Evolutionary conservation across 805 yeast species (phyloP).

Genomic region (Citeromyces matritensis): DNA sequence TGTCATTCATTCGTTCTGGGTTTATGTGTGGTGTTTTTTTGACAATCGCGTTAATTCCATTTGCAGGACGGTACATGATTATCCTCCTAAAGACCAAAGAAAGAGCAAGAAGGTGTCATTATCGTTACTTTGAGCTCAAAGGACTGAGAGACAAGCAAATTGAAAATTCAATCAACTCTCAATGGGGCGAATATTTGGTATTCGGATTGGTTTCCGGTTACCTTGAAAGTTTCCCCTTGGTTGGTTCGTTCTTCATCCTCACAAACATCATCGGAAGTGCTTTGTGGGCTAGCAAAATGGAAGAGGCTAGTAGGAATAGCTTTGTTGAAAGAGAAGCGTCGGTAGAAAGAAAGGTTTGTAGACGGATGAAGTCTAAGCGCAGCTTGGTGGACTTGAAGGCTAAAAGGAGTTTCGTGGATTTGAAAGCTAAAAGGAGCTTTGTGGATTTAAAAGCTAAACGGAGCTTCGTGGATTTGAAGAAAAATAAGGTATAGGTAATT

Average conservation of each 20-base stretch:
- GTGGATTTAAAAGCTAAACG: no score
- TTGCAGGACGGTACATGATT: conserved; percentile 41
- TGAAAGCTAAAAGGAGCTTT: no score
- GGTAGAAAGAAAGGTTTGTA: no score
- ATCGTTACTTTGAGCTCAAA: conserved; percentile 41
- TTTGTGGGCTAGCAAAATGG: conserved; percentile 37
- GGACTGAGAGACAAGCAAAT: conserved; percentile 28
- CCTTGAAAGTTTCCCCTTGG: conserved; percentile 38
- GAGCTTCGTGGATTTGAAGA: no score
- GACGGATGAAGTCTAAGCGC: no score
- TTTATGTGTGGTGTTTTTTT: conserved; percentile 21
- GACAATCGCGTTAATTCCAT: conserved; percentile 29
- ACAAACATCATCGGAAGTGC: conserved; percentile 53
- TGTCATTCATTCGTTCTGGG: conserved; percentile 18
- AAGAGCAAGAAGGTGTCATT: conserved; percentile 34
- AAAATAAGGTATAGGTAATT: no score
- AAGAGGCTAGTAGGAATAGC: no score
- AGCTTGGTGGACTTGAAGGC: no score
- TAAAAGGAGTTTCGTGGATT: no score
- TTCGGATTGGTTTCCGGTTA: conserved; percentile 38
- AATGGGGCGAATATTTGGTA: conserved; percentile 23
- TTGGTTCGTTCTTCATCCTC: conserved; percentile 36
- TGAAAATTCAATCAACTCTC: conserved; percentile 17
- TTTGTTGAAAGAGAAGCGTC: no score
- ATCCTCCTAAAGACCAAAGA: conserved; percentile 36